A percentile compares a stretch with the other conserved stretches of the same genome.
These are phyloP conservation scores for Aegilops speltoides DNA, from an alignment of 176 grass and related monocot genomes.

Conservation along the genomic window DNA sequence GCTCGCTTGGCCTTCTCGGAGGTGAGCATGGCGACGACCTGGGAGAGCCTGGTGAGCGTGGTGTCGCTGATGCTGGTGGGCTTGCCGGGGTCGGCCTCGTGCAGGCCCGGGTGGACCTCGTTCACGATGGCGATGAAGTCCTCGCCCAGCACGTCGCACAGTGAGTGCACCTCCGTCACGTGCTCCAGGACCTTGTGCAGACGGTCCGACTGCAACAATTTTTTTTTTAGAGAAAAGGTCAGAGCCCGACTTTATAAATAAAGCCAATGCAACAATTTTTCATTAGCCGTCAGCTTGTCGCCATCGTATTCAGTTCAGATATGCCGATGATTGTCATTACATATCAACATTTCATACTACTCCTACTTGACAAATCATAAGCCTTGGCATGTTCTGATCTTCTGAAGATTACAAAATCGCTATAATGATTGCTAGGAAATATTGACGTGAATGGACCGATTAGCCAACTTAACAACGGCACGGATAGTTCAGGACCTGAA, in stretches of 20 bases:
- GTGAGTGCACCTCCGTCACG: constrained; percentile 63
- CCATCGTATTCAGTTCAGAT: not conserved
- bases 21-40: constrained; percentile 41
- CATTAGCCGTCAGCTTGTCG: not conserved
- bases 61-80: constrained; percentile 66
- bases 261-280: not conserved
- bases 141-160: constrained; percentile 58
- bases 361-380: not conserved
- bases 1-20: constrained; percentile 47
- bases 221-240: too few species aligned
- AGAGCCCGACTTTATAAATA: too few species aligned
- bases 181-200: constrained; percentile 52
- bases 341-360: not conserved
- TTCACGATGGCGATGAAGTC: constrained; percentile 57
- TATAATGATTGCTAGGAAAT: constrained; percentile 11
- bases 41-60: constrained; percentile 53
- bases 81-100: constrained; percentile 51
- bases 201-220: constrained; percentile 28
- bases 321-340: not conserved
- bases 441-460: constrained; percentile 21
- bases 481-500: not conserved
- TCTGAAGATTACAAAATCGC: not conserved
- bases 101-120: constrained; percentile 59
- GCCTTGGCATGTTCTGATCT: not conserved
- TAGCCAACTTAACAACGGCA: constrained; percentile 19